A percentile compares a stretch with the other conserved stretches of the same genome.
These are phyloP conservation scores for Globisporangium spinosum DNA, from an alignment of 352 stramenopile species.

Conservation along the genomic window DNA sequence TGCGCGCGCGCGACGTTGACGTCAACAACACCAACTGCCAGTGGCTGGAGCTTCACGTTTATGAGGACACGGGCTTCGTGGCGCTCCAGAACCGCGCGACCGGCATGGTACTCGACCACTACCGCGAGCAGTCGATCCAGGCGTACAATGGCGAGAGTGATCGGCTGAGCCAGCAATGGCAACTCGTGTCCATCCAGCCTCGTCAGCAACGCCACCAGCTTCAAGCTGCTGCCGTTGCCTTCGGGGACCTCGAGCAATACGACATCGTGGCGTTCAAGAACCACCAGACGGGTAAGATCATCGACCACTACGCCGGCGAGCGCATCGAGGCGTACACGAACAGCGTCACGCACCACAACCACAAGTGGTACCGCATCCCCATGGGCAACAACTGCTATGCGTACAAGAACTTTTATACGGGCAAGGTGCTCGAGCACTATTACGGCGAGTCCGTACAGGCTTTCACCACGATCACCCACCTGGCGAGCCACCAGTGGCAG, in stretches of 20 bases:
- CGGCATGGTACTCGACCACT: constrained; percentile 11
- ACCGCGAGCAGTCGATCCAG: constrained; percentile 10
- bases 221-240: neutral
- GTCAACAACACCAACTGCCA: neutral
- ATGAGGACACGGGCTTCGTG: neutral
- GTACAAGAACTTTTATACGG: neutral
- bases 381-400: neutral
- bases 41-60: constrained; percentile 6
- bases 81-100: constrained; percentile 9
- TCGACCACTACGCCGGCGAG: constrained; percentile 1
- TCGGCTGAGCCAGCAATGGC: neutral
- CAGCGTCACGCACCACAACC: neutral
- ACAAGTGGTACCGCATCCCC: constrained; percentile 1
- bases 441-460: neutral
- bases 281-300: neutral
- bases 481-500: constrained; percentile 1
- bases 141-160: neutral
- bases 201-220: too few species aligned
- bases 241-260: neutral
- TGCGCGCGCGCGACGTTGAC: neutral
- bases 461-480: neutral
- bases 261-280: constrained; percentile 1
- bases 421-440: constrained; percentile 3
- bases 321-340: neutral
- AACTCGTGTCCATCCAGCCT: neutral